Base-by-base conservation (phyloP, 768 basidiomycete genomes). In the Floccularia luteovirens region DNA sequence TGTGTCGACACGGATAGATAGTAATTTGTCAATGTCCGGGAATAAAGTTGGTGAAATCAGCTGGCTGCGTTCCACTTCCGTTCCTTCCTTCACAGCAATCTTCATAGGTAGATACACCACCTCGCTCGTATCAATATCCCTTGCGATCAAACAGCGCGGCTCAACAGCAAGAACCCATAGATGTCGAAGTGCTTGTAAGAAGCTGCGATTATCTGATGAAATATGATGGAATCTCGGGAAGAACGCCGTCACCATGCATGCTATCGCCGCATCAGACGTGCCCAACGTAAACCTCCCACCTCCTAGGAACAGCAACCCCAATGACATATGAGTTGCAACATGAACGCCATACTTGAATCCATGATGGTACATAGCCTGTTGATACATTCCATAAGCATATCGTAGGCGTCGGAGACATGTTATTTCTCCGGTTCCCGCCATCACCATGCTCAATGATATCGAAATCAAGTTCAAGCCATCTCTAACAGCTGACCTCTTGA, bases 351-450 rank as follows among this genome's bases (percentile, higher is more conserved):
- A 98, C 47, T 83, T 78, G 67, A 82, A 78, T 12, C 70, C 69
- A 32, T 77, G 76, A 46, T 76, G 74, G 43, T 69, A 70, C 62
- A 76, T 72, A 36, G 73, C 62, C 39, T 73, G 72, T 42, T 77
- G 77, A 52, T 82, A 80, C 72, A 90, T 82, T 19, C 92, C 94
- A 53, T 90, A 97, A 5, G 87, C 80, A 57, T 89, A 85, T 14
- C 96, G 77, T 10, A 98, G 70, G 16, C 92, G 75, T 14, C 90
- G 77, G 13, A 98, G 67, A 48, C 88, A 90, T 41, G 83, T 85
- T 36, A 97, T 77, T 58, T 98, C 92, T 3, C 96, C 96, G 0
- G 92, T 94, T 7, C 96, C 96, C 1, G 94, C 91, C 90, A 98
- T 94, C 31, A 98, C 85, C 74, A 94, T 85, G 53, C 87, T 81